A percentile compares a stretch with the other conserved stretches of the same genome.
Evolutionary conservation across 495 filamentous ascomycete genomes (phyloP).

Genomic region (Aspergillus sclerotioniger): DNA sequence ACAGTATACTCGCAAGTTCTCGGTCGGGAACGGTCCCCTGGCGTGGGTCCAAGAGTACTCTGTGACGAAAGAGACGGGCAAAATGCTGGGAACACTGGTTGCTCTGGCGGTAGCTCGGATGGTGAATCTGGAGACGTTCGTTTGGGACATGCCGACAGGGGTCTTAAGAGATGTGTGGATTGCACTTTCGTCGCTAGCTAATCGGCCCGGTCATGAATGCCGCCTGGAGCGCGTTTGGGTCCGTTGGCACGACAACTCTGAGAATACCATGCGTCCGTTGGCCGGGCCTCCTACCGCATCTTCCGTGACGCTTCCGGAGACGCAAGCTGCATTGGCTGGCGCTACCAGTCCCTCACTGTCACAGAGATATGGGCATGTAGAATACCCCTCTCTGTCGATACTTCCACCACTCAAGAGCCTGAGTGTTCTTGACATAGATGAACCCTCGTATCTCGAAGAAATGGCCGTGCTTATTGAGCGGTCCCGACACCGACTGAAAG

Average conservation of each 20-base stretch:
- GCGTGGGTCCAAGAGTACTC: slow-evolving; percentile 86
- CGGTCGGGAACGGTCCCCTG: slow-evolving; percentile 79
- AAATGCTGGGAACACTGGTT: slow-evolving; percentile 91
- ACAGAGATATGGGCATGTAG: slow-evolving; percentile 54
- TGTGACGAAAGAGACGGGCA: slow-evolving; percentile 84
- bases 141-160: slow-evolving; percentile 97
- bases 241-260: slow-evolving; percentile 82
- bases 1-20: slow-evolving; percentile 84
- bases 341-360: slow-evolving; percentile 19
- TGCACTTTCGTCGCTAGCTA: slow-evolving; percentile 71
- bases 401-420: slow-evolving; percentile 78
- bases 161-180: slow-evolving; percentile 85
- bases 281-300: slow-evolving; percentile 18
- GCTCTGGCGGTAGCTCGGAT: slow-evolving; percentile 81
- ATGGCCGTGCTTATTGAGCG: slow-evolving; percentile 77
- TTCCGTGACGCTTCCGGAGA: slow-evolving; percentile 25
- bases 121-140: slow-evolving; percentile 84
- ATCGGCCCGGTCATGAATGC: slow-evolving; percentile 58
- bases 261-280: slow-evolving; percentile 35
- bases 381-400: slow-evolving; percentile 84
- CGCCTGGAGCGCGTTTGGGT: slow-evolving; percentile 81
- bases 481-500: slow-evolving; percentile 64
- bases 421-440: slow-evolving; percentile 85
- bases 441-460: slow-evolving; percentile 84
- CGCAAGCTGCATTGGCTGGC: slow-evolving; percentile 11